Conservation (phyloP, 2,329 filamentous ascomycete species). For the Sordariomycetes sp. region DNA sequence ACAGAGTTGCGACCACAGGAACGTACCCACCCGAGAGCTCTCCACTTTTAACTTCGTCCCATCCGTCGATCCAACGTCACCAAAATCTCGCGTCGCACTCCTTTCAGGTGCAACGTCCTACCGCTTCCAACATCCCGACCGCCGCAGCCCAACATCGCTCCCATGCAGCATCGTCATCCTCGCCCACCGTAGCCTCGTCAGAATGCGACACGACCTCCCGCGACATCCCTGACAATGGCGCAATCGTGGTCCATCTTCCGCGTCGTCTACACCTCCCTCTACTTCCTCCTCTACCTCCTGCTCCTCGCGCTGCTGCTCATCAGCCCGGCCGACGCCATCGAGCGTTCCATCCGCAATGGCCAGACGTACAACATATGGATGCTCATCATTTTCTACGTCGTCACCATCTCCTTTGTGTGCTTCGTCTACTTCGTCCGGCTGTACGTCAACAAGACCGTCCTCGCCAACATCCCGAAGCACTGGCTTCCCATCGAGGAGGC, state of each 20-base stretch:
- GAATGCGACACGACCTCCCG: no score
- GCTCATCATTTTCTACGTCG: constrained; percentile 64
- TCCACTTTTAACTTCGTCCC: no score
- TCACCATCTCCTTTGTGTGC: constrained; percentile 59
- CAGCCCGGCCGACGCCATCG: constrained; percentile 72
- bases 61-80: no score
- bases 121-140: no score
- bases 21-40: no score
- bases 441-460: constrained; percentile 72
- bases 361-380: constrained; percentile 78
- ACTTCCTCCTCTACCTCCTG: constrained; percentile 66
- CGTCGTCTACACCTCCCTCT: constrained; percentile 73
- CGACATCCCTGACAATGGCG: constrained; percentile 19
- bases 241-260: constrained; percentile 53
- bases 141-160: no score
- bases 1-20: no score
- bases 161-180: no score
- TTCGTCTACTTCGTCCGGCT: constrained; percentile 79
- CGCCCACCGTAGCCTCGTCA: no score
- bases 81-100: no score
- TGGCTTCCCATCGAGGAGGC: constrained; percentile 82
- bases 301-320: constrained; percentile 66
- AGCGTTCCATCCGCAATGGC: constrained; percentile 58
- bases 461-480: constrained; percentile 75
- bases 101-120: no score